These are phyloP conservation scores for Claviceps fusiformis DNA, from an alignment of 2,329 filamentous ascomycete genomes.

Conservation along the genomic window DNA sequence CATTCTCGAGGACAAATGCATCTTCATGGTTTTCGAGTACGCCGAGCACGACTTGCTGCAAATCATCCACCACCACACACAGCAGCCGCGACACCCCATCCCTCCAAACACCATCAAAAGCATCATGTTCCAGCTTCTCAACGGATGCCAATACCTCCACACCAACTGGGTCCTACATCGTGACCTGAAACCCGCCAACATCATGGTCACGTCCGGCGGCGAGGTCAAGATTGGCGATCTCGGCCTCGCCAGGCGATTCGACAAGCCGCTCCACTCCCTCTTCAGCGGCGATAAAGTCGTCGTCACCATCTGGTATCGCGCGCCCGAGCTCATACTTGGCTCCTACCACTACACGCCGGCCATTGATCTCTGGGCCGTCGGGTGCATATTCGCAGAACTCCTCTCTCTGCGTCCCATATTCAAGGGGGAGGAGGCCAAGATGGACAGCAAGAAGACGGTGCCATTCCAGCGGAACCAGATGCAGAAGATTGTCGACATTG, in stretches of 20 bases:
- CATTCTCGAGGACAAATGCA: constrained; percentile 95
- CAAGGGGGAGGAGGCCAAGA: constrained; percentile 97
- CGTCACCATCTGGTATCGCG: constrained; percentile 97
- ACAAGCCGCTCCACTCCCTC: constrained; percentile 82
- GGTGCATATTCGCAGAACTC: constrained; percentile 94
- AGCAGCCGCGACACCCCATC: constrained; percentile 76
- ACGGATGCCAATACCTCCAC: constrained; percentile 89
- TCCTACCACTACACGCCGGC: constrained; percentile 94
- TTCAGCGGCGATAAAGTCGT: constrained; percentile 96
- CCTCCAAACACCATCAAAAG: constrained; percentile 80
- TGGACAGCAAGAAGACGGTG: constrained; percentile 95
- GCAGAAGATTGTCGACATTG: constrained; percentile 96
- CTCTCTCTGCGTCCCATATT: constrained; percentile 87
- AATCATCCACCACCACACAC: constrained; percentile 95
- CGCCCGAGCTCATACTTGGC: constrained; percentile 83
- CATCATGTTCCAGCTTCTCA: constrained; percentile 90
- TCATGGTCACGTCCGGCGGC: constrained; percentile 86
- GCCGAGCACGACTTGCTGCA: constrained; percentile 94
- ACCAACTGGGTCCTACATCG: constrained; percentile 95
- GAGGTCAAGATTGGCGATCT: constrained; percentile 93
- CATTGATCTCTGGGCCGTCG: constrained; percentile 94
- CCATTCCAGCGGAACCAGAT: constrained; percentile 97
- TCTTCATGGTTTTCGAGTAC: constrained; percentile 99
- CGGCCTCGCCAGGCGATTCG: constrained; percentile 80
- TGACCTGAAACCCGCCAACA: constrained; percentile 94